These are phyloP conservation scores for Diacronema lutheri DNA, from an alignment of 78 protist species.

Conservation along the genomic window DNA sequence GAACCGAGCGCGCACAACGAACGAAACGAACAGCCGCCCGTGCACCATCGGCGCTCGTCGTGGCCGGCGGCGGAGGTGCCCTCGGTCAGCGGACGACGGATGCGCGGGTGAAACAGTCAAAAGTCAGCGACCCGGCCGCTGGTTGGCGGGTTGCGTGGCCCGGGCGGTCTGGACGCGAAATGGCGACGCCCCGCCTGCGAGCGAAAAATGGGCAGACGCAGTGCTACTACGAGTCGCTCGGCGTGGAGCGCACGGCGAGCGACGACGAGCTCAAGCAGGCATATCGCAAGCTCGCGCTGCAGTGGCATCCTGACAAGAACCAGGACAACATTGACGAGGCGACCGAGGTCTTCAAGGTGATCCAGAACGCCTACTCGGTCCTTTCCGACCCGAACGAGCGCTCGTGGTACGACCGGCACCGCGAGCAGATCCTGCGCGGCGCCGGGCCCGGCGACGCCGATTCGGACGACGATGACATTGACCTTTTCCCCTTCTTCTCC, in stretches of 20 bases:
- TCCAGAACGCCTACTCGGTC: slow-evolving; percentile 50
- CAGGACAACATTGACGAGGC: slow-evolving; percentile 51
- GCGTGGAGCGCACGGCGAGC: slow-evolving; percentile 42
- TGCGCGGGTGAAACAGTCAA: too few relatives aligned
- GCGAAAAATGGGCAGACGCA: too few relatives aligned
- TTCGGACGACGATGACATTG: slow-evolving; percentile 51
- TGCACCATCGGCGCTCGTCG: too few relatives aligned
- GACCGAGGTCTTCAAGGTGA: slow-evolving; percentile 68
- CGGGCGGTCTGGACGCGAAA: too few relatives aligned
- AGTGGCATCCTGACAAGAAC: slow-evolving; percentile 80
- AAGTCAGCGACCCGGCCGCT: too few relatives aligned
- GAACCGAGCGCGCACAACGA: too few relatives aligned
- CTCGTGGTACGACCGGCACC: background rate
- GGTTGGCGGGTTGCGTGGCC: too few relatives aligned
- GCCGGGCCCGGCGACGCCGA: background rate
- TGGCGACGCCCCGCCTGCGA: too few relatives aligned
- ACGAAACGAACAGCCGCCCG: too few relatives aligned
- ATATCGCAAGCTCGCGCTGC: slow-evolving; percentile 67
- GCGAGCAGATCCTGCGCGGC: background rate
- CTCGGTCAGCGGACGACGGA: too few relatives aligned
- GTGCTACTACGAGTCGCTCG: slow-evolving; percentile 65
- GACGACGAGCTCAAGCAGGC: slow-evolving; percentile 57
- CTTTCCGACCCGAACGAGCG: slow-evolving; percentile 30
- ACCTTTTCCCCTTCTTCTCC: slow-evolving; percentile 64
- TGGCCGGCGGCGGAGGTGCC: too few relatives aligned